Base-by-base conservation (phyloP, 1,139 yeast species). In the Sugiyamaella pinicola region DNA sequence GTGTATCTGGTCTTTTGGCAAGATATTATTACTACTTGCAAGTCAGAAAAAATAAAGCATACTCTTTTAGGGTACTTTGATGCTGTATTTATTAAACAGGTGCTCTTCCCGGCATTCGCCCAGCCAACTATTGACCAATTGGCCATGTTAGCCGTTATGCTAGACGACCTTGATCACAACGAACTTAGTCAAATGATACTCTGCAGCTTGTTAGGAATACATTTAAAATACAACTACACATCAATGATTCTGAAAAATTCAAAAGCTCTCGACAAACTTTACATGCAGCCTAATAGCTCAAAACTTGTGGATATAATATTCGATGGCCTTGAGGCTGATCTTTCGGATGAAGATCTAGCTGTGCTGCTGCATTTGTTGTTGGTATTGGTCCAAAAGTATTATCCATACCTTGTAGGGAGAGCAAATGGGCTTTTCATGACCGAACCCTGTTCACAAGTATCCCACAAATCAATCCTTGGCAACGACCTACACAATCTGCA, bases 1-100 rank as follows among this genome's bases (percentile, higher is more conserved):
- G 43, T 61, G 2, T 66, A 65, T 42, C 55, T 69, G 7, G 55
- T 59, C 38, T 69, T 68, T 47, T 67, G 70, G 71, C 70, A 68
- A 53, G 70, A 68, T 44, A 52, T 66, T 53, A 49, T 66, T 15
- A 43, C 46, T 13, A 57, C 56, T 40, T 59, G 69, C 45, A 44
- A 42, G 33, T 57, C 64, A 2, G 42, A 48, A 2, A 39, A 37
- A 37, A 53, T 69, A 29, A 50, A 54, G 18, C 40, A 54, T 24
- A 48, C 54, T 15, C 58, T 69, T 13, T 50, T 66, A 33, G 59
- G 58, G 9, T 62, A 67, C 40, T 67, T 65, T 51, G 66, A 68
- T 28, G 47, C 52, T 8, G 46, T 66, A 5, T 69, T 69, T 53
- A 57, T 68, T 31, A 58, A 61, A 5, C 70, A 66, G 54, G 45